Conservation (phyloP, 805 yeast genomes). For the Zygosaccharomyces kombuchaensis region DNA sequence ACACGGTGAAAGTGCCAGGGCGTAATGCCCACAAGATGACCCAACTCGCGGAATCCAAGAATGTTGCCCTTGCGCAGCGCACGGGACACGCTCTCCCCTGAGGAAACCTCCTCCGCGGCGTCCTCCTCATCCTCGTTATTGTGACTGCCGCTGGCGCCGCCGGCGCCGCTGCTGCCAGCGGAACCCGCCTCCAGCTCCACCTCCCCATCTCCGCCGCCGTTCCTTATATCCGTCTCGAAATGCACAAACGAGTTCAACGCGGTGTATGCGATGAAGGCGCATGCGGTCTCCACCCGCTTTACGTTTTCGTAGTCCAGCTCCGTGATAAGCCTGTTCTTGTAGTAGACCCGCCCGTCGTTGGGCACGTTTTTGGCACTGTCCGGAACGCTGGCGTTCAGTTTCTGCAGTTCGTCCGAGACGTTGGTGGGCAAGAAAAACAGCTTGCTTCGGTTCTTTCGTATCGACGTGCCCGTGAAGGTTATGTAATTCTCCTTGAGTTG, state of each 20-base stretch:
- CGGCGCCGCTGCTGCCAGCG: background rate
- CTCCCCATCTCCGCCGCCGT: slow-evolving; percentile 2
- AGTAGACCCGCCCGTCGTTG: slow-evolving; percentile 19
- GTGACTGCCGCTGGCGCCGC: background rate
- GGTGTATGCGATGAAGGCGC: slow-evolving; percentile 25
- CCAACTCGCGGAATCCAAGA: slow-evolving; percentile 79
- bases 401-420: slow-evolving; percentile 26
- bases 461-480: slow-evolving; percentile 27
- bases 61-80: slow-evolving; percentile 65
- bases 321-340: slow-evolving; percentile 24
- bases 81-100: slow-evolving; percentile 17
- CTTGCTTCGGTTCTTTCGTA: slow-evolving; percentile 23
- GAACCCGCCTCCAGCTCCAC: background rate
- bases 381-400: slow-evolving; percentile 24
- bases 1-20: slow-evolving; percentile 96
- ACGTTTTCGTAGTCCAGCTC: slow-evolving; percentile 25
- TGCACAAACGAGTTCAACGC: slow-evolving; percentile 23
- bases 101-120: slow-evolving; percentile 13
- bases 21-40: slow-evolving; percentile 72
- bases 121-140: slow-evolving; percentile 6
- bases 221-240: slow-evolving; percentile 17
- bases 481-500: slow-evolving; percentile 20
- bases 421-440: slow-evolving; percentile 25
- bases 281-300: slow-evolving; percentile 24
- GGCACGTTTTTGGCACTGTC: slow-evolving; percentile 22